Evolutionary conservation across 768 basidiomycete species (phyloP).

Genomic region (Lyophyllum atratum): DNA sequence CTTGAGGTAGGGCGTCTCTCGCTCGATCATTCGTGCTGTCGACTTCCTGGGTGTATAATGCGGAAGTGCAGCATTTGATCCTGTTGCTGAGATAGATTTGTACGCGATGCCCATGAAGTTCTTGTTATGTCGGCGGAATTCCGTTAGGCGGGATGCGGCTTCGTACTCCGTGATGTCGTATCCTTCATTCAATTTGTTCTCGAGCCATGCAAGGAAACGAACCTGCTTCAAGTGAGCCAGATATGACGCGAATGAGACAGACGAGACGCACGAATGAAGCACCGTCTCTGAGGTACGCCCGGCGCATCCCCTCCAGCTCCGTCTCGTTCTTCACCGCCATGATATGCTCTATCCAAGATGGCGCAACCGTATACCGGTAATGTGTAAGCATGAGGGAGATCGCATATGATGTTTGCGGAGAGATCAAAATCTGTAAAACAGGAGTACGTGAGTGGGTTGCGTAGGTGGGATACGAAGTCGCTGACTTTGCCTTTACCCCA

Average conservation of each 20-base stretch:
- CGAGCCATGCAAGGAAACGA: slow-evolving; percentile 90
- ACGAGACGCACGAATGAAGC: slow-evolving; percentile 67
- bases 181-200: slow-evolving; percentile 72
- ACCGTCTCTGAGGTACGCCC: slow-evolving; percentile 90
- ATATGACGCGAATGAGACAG: slow-evolving; percentile 12
- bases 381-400: slow-evolving; percentile 85
- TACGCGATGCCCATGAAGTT: slow-evolving; percentile 86
- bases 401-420: slow-evolving; percentile 76
- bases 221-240: slow-evolving; percentile 37
- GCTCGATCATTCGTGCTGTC: slow-evolving; percentile 72
- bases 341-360: slow-evolving; percentile 71
- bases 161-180: slow-evolving; percentile 92
- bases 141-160: slow-evolving; percentile 80
- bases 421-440: slow-evolving; percentile 56
- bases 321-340: slow-evolving; percentile 88
- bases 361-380: slow-evolving; percentile 73
- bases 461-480: slow-evolving; percentile 8
- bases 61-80: slow-evolving; percentile 90
- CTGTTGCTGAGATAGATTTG: slow-evolving; percentile 87
- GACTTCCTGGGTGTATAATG: slow-evolving; percentile 84
- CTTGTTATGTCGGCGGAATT: slow-evolving; percentile 70
- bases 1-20: slow-evolving; percentile 87
- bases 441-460: slow-evolving; percentile 1
- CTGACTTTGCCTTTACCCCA: slow-evolving; percentile 80
- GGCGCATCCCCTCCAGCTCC: slow-evolving; percentile 80